These are phyloP conservation scores for Podosphaera xanthii DNA, from an alignment of 2,329 filamentous ascomycete genomes.

Conservation along the genomic window DNA sequence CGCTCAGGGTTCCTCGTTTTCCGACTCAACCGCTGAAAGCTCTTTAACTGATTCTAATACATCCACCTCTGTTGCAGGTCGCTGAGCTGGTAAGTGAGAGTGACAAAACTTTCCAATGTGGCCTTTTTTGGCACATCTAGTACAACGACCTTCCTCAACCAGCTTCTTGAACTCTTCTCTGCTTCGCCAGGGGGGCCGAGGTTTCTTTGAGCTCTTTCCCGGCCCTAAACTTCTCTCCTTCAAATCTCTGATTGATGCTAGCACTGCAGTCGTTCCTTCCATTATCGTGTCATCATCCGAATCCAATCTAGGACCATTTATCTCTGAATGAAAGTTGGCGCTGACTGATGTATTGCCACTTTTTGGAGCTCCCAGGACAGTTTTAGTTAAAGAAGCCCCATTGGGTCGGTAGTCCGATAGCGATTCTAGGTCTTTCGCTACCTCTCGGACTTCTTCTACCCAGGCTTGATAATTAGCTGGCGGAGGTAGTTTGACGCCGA, in stretches of 20 bases:
- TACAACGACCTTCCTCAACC: neutral
- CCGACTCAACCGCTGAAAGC: neutral
- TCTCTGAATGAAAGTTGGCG: neutral
- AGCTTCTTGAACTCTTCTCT: neutral
- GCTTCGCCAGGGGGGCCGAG: neutral
- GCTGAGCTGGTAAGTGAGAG: neutral
- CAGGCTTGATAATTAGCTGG: neutral
- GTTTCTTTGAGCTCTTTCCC: neutral
- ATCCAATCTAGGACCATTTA: neutral
- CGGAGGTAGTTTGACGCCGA: neutral
- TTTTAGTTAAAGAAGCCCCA: neutral
- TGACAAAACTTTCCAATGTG: neutral
- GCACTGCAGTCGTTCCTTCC: neutral
- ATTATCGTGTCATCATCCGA: neutral
- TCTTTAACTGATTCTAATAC: neutral
- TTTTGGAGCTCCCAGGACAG: neutral
- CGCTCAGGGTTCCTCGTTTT: neutral
- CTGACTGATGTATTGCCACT: neutral
- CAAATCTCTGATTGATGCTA: neutral
- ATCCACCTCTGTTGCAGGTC: neutral
- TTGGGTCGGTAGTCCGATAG: neutral
- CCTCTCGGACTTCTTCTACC: neutral
- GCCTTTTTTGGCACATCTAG: neutral
- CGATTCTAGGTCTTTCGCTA: neutral
- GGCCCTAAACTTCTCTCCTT: neutral